These are phyloP conservation scores for Excoecaria agallocha DNA, from an alignment of 345 rosid species.

Conservation along the genomic window DNA sequence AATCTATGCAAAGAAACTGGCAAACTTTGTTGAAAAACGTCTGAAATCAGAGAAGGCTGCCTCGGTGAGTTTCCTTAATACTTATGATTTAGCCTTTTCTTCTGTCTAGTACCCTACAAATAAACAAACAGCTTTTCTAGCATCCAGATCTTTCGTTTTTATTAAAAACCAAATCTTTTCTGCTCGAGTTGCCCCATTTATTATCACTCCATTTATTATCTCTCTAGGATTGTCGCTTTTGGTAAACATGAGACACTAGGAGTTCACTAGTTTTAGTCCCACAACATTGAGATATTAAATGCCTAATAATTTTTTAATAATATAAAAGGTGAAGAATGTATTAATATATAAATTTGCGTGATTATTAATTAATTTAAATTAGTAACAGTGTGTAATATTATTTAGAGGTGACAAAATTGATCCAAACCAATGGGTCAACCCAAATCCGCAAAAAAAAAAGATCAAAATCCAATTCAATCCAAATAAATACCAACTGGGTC, in stretches of 20 bases:
- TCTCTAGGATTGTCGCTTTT: not conserved
- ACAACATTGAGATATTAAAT: not conserved
- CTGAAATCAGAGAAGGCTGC: slow-evolving; percentile 95
- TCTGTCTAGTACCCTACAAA: not conserved
- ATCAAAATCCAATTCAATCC: no score
- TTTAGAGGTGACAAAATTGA: not conserved
- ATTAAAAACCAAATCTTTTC: not conserved
- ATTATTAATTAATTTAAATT: not conserved
- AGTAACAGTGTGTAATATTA: not conserved
- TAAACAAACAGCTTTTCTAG: not conserved
- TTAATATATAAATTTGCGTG: no score
- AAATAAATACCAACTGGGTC: no score
- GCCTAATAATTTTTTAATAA: not conserved
- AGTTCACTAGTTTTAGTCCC: not conserved
- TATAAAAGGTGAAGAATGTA: not conserved
- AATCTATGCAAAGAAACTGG: slow-evolving; percentile 81
- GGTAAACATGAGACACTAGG: not conserved
- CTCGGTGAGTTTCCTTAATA: slow-evolving; percentile 61
- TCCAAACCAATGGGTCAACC: no score
- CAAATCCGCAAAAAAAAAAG: no score
- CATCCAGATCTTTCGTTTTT: no score
- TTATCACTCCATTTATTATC: not conserved
- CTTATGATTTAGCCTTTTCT: not conserved
- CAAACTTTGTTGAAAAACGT: slow-evolving; percentile 87
- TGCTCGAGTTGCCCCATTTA: not conserved